phyloP scores from a whole-genome alignment of 352 stramenopile genomes.

The Globisporangium heterothallicum region DNA sequence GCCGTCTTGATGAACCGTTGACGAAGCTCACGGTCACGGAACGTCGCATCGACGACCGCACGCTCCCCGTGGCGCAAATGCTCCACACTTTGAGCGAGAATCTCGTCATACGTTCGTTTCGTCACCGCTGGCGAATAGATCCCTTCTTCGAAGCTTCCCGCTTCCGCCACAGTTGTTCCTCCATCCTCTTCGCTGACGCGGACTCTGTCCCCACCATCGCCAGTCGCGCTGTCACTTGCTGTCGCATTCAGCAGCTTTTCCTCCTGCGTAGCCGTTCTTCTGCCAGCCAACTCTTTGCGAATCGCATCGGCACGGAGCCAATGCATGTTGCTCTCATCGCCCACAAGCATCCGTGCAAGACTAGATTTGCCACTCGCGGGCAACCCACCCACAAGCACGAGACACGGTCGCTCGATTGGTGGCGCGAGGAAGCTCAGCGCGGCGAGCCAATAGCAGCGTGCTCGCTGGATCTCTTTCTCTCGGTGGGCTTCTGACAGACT shows the following conservation, averaged over 20 bases:
- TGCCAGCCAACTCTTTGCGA: slow-evolving; percentile 50
- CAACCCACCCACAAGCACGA: slow-evolving; percentile 53
- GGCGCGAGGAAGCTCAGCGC: slow-evolving; percentile 46
- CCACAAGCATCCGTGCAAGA: slow-evolving; percentile 42
- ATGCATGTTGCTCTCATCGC: slow-evolving; percentile 29
- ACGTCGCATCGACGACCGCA: slow-evolving; percentile 58
- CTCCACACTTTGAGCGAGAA: slow-evolving; percentile 29
- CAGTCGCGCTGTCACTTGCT: background rate
- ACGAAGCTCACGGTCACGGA: slow-evolving; percentile 39
- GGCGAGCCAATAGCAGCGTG: slow-evolving; percentile 62
- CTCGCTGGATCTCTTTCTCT: slow-evolving; percentile 29
- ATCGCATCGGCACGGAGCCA: slow-evolving; percentile 65
- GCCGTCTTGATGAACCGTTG: slow-evolving; percentile 37
- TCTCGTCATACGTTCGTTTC: slow-evolving; percentile 57
- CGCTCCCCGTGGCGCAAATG: slow-evolving; percentile 42
- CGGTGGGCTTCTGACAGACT: slow-evolving; percentile 32
- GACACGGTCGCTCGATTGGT: slow-evolving; percentile 32
- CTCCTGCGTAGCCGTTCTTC: background rate
- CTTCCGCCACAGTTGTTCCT: slow-evolving; percentile 5
- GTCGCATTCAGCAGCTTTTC: background rate
- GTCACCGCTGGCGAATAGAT: slow-evolving; percentile 58
- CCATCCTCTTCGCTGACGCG: slow-evolving; percentile 2
- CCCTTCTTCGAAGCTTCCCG: slow-evolving; percentile 43
- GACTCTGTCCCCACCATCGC: background rate
- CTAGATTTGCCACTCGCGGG: slow-evolving; percentile 65